phyloP scores from a whole-genome alignment of 2,329 filamentous ascomycete species.

The Alternaria postmessia region DNA sequence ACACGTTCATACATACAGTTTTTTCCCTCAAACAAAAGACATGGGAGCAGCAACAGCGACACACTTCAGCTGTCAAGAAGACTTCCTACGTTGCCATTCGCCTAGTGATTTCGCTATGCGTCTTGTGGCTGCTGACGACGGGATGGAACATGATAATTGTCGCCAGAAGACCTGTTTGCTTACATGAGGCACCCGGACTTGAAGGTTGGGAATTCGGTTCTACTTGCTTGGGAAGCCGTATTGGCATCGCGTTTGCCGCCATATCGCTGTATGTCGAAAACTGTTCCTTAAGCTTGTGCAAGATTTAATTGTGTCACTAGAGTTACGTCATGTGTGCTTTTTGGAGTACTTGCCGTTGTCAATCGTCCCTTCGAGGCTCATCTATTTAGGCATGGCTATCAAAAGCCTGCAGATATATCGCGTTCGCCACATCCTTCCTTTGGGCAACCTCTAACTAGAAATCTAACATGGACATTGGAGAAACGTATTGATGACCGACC shows the following conservation, averaged over 20 bases:
- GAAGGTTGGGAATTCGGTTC: conserved; percentile 45
- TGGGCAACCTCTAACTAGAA: conserved; percentile 25
- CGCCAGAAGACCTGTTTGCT: conserved; percentile 47
- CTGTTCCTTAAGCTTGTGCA: background rate
- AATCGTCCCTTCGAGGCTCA: conserved; percentile 50
- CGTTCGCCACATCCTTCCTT: conserved; percentile 29
- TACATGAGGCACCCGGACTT: conserved; percentile 28
- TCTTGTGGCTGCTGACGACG: conserved; percentile 49
- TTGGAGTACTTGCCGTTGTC: conserved; percentile 44
- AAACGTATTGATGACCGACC: conserved; percentile 18
- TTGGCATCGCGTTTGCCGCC: conserved; percentile 43
- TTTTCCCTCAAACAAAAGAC: conserved; percentile 44
- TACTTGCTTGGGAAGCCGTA: conserved; percentile 42
- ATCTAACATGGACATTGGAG: conserved; percentile 23
- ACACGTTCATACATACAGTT: conserved; percentile 47
- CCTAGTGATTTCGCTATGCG: conserved; percentile 40
- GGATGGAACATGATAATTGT: conserved; percentile 53
- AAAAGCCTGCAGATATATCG: conserved; percentile 12
- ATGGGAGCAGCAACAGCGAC: conserved; percentile 35
- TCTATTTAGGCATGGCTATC: conserved; percentile 39
- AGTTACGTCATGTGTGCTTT: conserved; percentile 42
- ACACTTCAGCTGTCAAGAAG: conserved; percentile 35
- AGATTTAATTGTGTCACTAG: conserved; percentile 26
- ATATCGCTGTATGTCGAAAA: conserved; percentile 42
- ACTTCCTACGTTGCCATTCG: conserved; percentile 47